Evolutionary conservation across 2,329 filamentous ascomycete species (phyloP).

Genomic region (Lecanicillium sp.): DNA sequence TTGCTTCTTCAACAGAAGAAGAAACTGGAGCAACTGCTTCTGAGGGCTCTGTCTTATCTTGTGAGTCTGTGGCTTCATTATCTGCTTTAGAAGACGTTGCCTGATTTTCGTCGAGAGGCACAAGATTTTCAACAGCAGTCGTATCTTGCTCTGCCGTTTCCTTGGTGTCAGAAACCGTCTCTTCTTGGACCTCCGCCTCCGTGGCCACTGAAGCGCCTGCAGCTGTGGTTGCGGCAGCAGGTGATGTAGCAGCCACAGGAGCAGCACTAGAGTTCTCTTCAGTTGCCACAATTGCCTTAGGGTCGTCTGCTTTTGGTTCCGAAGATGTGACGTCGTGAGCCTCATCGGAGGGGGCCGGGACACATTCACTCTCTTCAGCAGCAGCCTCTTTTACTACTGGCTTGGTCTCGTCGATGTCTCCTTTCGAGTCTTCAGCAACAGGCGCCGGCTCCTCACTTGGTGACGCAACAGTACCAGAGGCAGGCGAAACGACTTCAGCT

Average conservation of each 20-base stretch:
- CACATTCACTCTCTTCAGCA: not conserved
- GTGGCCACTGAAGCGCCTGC: no score
- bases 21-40: slow-evolving; percentile 1
- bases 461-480: not conserved
- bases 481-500: not conserved
- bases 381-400: not conserved
- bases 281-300: not conserved
- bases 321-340: not conserved
- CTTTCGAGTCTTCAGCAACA: not conserved
- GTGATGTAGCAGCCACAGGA: not conserved
- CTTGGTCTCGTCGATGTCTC: not conserved
- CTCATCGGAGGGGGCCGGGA: not conserved
- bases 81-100: no score
- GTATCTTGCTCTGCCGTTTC: not conserved
- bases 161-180: slow-evolving; percentile 2
- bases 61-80: no score
- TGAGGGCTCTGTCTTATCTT: not conserved
- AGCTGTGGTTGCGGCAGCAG: no score
- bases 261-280: not conserved
- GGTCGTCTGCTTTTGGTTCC: not conserved
- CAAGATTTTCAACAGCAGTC: not conserved
- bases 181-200: no score
- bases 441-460: not conserved
- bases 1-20: not conserved
- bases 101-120: no score